Evolutionary conservation across 345 rosid species (phyloP).

Genomic region (Turritis glabra): DNA sequence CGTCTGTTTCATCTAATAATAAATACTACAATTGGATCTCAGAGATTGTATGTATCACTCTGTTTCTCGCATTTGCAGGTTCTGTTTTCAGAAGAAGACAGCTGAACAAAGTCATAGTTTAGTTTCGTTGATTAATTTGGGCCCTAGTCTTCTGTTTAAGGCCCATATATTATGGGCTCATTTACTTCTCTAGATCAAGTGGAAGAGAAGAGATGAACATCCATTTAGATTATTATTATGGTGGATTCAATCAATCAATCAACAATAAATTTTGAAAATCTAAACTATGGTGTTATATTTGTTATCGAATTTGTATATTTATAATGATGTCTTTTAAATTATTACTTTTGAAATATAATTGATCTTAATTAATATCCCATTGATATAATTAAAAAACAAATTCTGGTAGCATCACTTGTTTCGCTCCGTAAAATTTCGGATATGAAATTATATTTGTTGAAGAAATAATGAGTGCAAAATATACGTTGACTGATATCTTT

Average conservation of each 20-base stretch:
- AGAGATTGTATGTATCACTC: conserved; percentile 25
- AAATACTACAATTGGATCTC: neutral
- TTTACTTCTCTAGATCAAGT: neutral
- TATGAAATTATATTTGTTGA: too few species aligned
- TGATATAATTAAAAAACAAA: too few species aligned
- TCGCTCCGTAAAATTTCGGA: too few species aligned
- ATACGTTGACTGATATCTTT: neutral
- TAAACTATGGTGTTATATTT: neutral
- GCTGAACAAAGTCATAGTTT: neutral
- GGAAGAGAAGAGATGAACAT: neutral
- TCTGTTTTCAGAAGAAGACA: neutral
- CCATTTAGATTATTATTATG: neutral
- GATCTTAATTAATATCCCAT: neutral
- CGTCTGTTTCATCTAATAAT: conserved; percentile 51
- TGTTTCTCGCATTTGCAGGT: conserved; percentile 6
- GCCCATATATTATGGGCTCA: neutral
- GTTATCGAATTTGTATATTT: neutral
- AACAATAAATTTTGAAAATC: neutral
- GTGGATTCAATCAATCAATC: neutral
- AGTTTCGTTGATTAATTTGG: neutral
- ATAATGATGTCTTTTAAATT: neutral
- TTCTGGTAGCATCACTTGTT: too few species aligned
- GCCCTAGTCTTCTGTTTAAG: neutral
- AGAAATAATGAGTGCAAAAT: neutral
- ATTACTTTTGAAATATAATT: neutral